Evolutionary conservation across 345 rosid genomes (phyloP).

Genomic region (Salix dunnii): DNA sequence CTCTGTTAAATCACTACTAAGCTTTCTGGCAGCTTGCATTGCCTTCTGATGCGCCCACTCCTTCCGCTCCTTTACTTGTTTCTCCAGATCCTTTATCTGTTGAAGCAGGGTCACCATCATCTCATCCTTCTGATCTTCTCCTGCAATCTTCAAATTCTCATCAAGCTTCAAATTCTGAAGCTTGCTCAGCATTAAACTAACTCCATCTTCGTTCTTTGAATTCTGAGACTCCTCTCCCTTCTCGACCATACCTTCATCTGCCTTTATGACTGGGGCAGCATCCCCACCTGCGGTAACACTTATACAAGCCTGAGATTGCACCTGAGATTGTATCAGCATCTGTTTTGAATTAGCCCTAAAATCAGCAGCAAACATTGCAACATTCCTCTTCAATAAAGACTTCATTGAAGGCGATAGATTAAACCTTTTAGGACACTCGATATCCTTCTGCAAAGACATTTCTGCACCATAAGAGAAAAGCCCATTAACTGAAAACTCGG

Average conservation of each 20-base stretch:
- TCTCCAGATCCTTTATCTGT: constrained; percentile 72
- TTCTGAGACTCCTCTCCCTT: constrained; percentile 45
- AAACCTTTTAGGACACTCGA: constrained; percentile 84
- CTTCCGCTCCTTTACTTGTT: constrained; percentile 75
- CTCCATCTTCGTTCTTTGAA: constrained; percentile 46
- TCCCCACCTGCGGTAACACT: constrained; percentile 34
- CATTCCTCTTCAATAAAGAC: constrained; percentile 78
- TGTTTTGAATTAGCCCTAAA: constrained; percentile 69
- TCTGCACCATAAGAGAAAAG: constrained; percentile 42
- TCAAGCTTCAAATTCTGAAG: constrained; percentile 76
- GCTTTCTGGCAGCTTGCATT: constrained; percentile 92
- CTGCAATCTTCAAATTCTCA: constrained; percentile 52
- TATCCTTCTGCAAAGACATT: constrained; percentile 52
- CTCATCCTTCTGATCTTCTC: constrained; percentile 73
- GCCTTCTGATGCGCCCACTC: constrained; percentile 99
- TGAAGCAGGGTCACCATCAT: constrained; percentile 53
- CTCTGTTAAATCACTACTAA: constrained; percentile 73
- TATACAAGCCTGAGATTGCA: constrained; percentile 37
- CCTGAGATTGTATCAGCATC: constrained; percentile 30
- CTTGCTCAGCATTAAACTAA: constrained; percentile 57
- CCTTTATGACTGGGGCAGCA: constrained; percentile 26
- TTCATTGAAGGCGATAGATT: constrained; percentile 84
- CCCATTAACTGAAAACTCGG: constrained; percentile 52
- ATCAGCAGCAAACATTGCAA: constrained; percentile 83
- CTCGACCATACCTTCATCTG: constrained; percentile 30